Evolutionary conservation across 805 yeast species (phyloP), one percentile per base, ranked within the genome.

Genomic region (Kluyveromyces siamensis): DNA sequence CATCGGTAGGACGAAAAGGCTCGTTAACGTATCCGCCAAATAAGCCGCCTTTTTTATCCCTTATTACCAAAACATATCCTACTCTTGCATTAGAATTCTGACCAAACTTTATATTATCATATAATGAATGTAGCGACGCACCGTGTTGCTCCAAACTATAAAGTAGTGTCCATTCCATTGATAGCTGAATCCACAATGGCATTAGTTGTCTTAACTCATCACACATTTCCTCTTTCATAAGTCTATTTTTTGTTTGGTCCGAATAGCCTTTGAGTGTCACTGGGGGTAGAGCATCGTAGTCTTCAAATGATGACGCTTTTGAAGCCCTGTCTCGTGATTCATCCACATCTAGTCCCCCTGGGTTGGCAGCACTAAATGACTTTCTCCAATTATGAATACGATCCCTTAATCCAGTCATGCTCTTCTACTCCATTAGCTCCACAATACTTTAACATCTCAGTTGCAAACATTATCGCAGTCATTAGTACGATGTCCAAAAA

Each of bases 141-240:
- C 99, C 99, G 62, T 89, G 87, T 64, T 88, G 96, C 56, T 90
- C 97, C 51, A 87, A 67, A n/a, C 93, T 83, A 62, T 90, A 91
- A 2, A 81, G 65, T 45, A 93, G 65, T 6, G 74, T 66, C 99
- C 98, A 93, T 6, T 76, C 75, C 37, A 84, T 82, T 52, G 79
- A 79, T 21, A 91, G 71, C 62, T 88, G 96, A 38, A 86, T 70
- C 43, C 97, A 72, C 5, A 87, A 75, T 0, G 97, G 96, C 51
- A 93, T 63, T 47, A 87, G 73, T 27, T 72, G 70, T 41, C 96
- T 72, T 36, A 91, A 74, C 48, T 87, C 88, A 50, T 77, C 84
- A 1, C 93, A 93, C 58, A 91, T 68, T 45, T 78, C 84, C 0
- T 55, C 45, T n/a, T 72, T 70, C 48, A 91, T 59, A 8, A 91